phyloP scores from a whole-genome alignment of 1,284 basidiomycete species.

The Taiwanofungus camphoratus region DNA sequence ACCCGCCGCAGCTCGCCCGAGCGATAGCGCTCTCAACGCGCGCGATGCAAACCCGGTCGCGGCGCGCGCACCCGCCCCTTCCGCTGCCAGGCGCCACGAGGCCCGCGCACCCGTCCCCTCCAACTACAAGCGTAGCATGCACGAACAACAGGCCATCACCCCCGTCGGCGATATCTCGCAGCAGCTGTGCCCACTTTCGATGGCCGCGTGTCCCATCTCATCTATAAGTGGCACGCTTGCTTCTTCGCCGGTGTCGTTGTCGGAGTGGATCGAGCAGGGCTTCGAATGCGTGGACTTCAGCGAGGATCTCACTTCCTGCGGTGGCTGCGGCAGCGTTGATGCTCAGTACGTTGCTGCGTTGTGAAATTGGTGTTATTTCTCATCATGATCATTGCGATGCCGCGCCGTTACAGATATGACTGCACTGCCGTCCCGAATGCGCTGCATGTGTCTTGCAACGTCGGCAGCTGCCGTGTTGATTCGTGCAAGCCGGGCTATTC shows the following conservation, averaged over 20 bases:
- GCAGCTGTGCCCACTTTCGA: slow-evolving; percentile 21
- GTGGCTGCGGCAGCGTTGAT: slow-evolving; percentile 27
- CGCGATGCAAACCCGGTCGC: slow-evolving; percentile 6
- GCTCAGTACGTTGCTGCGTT: slow-evolving; percentile 18
- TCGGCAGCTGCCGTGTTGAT: slow-evolving; percentile 24
- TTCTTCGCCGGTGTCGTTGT: slow-evolving; percentile 12
- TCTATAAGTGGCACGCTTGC: slow-evolving; percentile 2
- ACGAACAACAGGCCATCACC: slow-evolving; percentile 14
- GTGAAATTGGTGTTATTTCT: neutral
- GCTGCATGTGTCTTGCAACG: slow-evolving; percentile 25
- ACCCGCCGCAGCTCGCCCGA: slow-evolving; percentile 5
- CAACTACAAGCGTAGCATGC: slow-evolving; percentile 5
- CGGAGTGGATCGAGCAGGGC: slow-evolving; percentile 19
- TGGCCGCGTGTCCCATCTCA: slow-evolving; percentile 23
- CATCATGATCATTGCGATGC: neutral
- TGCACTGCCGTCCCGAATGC: slow-evolving; percentile 25
- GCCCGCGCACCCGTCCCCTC: slow-evolving; percentile 6
- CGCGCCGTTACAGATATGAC: slow-evolving; percentile 20
- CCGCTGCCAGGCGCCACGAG: neutral
- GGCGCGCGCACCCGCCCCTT: slow-evolving; percentile 10
- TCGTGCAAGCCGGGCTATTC: slow-evolving; percentile 26
- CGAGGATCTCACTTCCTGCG: slow-evolving; percentile 28
- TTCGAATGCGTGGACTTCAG: slow-evolving; percentile 30
- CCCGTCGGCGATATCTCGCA: slow-evolving; percentile 9
- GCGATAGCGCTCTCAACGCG: slow-evolving; percentile 1